Evolutionary conservation across 768 basidiomycete genomes (phyloP), one percentile per base, ranked within the genome.

Genomic region (Boletus fagicola): DNA sequence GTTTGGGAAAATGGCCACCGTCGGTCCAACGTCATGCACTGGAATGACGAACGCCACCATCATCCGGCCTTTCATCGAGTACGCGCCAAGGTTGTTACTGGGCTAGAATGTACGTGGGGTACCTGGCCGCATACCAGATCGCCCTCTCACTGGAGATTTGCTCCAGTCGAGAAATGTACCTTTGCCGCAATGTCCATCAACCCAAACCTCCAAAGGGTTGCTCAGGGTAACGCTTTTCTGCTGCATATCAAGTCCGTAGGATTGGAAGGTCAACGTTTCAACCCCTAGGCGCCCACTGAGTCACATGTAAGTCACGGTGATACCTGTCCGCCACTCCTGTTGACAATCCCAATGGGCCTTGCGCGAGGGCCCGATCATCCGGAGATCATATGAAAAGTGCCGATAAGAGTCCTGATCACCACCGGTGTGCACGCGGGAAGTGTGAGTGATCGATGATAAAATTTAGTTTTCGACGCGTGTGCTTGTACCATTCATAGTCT

Each of bases 371-470:
- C 39, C 52, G 51, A 47, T 61, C 38, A 22, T 15, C 28, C 16
- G 47, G 48, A 45, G 52, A 63, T 53, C 46, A 33, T 20, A 49
- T 46, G 20, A 53, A 49, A 60, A 20, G 30, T 30, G 5, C 43
- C 48, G 31, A 46, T 22, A 38, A 36, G 13, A 36, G 28, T 40
- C 39, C 51, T 40, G 43, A 55, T 47, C 48, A 33, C n/a, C 49
- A 49, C 51, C 49, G 4, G 49, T n/a, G n/a, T 36, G 28, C 44
- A 24, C 22, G 16, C 31, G 35, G 51, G 28, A 31, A 22, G 28
- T 22, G 28, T 39, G 43, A 20, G 26, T 18, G 36, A 30, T 42
- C 43, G 18, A 13, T 36, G 33, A 28, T 22, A n/a, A 13, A 28
- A 18, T 43, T 20, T 31, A 26, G 22, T 26, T 36, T 16, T 30